A percentile compares a stretch with the other conserved stretches of the same genome.
Evolutionary conservation across 495 filamentous ascomycete species (phyloP).

Genomic region (Hypoxylon fragiforme): DNA sequence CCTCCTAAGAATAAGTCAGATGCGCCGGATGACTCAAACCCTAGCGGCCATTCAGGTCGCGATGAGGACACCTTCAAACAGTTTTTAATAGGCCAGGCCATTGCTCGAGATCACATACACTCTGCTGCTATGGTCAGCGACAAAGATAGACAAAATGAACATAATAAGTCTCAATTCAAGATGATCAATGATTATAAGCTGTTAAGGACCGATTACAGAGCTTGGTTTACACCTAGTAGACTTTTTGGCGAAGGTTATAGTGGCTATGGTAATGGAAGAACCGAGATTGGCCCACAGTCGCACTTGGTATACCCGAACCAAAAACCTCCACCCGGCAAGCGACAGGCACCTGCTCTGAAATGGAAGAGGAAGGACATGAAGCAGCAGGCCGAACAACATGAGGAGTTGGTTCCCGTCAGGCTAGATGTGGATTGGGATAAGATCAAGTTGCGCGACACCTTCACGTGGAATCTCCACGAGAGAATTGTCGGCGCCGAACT

Average conservation of each 20-base stretch:
- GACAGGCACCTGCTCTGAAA: conserved; percentile 69
- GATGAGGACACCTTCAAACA: conserved; percentile 55
- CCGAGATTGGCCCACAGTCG: conserved; percentile 59
- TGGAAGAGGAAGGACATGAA: conserved; percentile 76
- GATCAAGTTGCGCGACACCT: conserved; percentile 93
- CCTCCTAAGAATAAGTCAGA: conserved; percentile 35
- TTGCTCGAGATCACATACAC: conserved; percentile 74
- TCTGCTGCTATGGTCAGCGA: conserved; percentile 61
- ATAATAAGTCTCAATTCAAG: conserved; percentile 43
- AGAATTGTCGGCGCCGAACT: conserved; percentile 73
- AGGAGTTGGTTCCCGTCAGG: conserved; percentile 87
- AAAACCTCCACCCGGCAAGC: conserved; percentile 71
- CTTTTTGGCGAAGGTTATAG: conserved; percentile 78
- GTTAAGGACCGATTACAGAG: conserved; percentile 51
- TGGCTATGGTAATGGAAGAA: conserved; percentile 85
- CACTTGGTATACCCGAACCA: conserved; percentile 74
- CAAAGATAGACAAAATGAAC: conserved; percentile 42
- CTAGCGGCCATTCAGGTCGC: conserved; percentile 37
- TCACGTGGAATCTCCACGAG: conserved; percentile 98
- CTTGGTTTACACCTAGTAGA: conserved; percentile 48
- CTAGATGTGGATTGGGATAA: conserved; percentile 96
- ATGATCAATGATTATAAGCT: conserved; percentile 55
- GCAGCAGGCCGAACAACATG: conserved; percentile 82
- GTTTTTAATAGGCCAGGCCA: conserved; percentile 73
- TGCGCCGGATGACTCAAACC: conserved; percentile 36